phyloP scores from a whole-genome alignment of 352 stramenopile genomes.

The Phytophthora syringae region DNA sequence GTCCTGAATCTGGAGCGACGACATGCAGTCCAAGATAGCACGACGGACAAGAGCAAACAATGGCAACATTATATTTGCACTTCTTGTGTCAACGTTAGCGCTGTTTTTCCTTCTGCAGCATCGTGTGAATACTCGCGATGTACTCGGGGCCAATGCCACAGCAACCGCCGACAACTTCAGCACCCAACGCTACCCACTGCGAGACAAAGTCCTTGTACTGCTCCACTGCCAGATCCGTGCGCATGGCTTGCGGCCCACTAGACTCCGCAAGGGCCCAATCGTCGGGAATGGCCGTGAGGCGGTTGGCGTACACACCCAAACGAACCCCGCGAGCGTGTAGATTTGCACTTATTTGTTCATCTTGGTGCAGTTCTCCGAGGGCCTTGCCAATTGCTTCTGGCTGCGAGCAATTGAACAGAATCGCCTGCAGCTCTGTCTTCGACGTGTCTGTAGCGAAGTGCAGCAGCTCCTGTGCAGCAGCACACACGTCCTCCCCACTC shows the following conservation, averaged over 20 bases:
- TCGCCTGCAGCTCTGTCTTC: conserved; percentile 46
- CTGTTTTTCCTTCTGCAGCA: conserved; percentile 33
- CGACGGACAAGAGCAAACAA: too few relatives aligned
- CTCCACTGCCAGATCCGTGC: conserved; percentile 76
- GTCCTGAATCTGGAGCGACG: too few relatives aligned
- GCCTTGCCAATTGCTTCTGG: conserved; percentile 87
- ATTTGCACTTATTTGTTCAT: conserved; percentile 20
- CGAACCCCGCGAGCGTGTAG: conserved; percentile 30
- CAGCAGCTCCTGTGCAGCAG: conserved; percentile 51
- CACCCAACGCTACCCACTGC: conserved; percentile 65
- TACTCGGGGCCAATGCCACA: conserved; percentile 91
- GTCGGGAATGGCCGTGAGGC: conserved; percentile 78
- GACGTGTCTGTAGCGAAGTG: conserved; percentile 30
- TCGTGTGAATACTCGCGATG: conserved; percentile 63
- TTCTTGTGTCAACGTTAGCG: too few relatives aligned
- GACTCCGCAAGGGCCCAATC: conserved; percentile 82
- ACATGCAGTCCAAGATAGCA: too few relatives aligned
- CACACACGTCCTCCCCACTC: conserved; percentile 67
- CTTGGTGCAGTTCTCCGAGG: conserved; percentile 53
- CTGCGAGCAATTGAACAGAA: conserved; percentile 93
- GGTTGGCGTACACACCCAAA: conserved; percentile 90
- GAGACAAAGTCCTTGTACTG: conserved; percentile 77
- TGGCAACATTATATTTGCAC: too few relatives aligned
- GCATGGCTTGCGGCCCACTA: conserved; percentile 79
- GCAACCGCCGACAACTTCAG: conserved; percentile 89